Evolutionary conservation across 441 rosid species (phyloP), one percentile per base, ranked within the genome.

Genomic region (Mallotus repandus): DNA sequence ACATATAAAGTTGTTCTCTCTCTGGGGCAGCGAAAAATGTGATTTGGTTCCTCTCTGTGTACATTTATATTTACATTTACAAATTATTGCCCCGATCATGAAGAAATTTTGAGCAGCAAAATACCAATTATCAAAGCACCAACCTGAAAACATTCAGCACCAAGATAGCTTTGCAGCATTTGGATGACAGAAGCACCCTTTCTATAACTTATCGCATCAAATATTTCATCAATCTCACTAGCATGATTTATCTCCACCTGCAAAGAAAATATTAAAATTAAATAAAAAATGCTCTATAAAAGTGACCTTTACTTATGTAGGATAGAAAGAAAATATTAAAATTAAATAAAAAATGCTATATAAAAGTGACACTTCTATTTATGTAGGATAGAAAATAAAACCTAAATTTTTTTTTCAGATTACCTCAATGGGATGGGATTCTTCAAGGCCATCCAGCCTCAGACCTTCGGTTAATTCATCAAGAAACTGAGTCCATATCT

Each of bases 361-460:
- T 57, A 52, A 2, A 63, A 77, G 56, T 19, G 60, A 45, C 18
- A 16, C 22, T 25, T 66, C 22, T 43, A 57, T 9, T 41, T 50
- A 4, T 56, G 65, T 21, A 54, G 46, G 50, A 56, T 9, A 62
- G 29, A 76, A 61, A 55, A 35, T 1, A 13, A 29, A 29, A 25
- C 43, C 6, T 15, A 32, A 41, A 29, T 29, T 29, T 21, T n/a
- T 63, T 53, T n/a, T 18, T 41, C 10, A 66, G 49, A 52, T 62
- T 76, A 95, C 99, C 98, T 95, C 99, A 73, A 95, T 95, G 4
- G 99, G 98, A 86, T 95, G 99, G 55, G 99, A 95, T 84, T 86
- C 99, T 52, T 83, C 92, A 78, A 95, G 99, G 68, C 95, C 97
- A 78, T 95, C 99, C 68, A 95, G 82, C 84, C 86, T 87, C 63